Evolutionary conservation across 2,329 filamentous ascomycete species (phyloP).

Genomic region (Trichoderma sp.): DNA sequence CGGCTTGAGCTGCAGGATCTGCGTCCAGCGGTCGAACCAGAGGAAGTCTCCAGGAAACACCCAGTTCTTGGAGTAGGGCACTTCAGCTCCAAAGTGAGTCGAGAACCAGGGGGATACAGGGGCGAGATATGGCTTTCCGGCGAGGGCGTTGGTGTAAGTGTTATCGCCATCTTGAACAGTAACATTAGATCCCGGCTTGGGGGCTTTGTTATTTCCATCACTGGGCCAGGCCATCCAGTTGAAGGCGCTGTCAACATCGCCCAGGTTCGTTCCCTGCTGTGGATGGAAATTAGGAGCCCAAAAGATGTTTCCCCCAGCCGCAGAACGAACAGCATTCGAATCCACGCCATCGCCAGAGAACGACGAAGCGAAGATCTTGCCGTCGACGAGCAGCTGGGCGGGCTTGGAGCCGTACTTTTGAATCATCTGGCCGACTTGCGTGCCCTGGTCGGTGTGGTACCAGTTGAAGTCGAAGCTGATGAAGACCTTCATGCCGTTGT

Average conservation of each 20-base stretch:
- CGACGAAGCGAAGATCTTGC: conserved; percentile 52
- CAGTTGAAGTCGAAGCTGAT: conserved; percentile 58
- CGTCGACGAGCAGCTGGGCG: conserved; percentile 49
- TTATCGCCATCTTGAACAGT: conserved; percentile 42
- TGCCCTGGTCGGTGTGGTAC: conserved; percentile 38
- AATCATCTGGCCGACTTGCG: conserved; percentile 45
- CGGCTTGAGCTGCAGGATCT: conserved; percentile 44
- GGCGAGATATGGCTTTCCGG: conserved; percentile 48
- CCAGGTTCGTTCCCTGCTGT: conserved; percentile 33
- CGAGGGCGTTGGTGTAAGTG: conserved; percentile 36
- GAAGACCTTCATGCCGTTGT: conserved; percentile 51
- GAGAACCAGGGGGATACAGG: conserved; percentile 47
- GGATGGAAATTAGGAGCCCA: conserved; percentile 52
- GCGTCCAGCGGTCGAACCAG: conserved; percentile 58
- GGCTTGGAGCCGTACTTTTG: conserved; percentile 42
- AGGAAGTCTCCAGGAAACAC: conserved; percentile 58
- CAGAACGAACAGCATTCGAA: conserved; percentile 39
- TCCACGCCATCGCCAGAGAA: conserved; percentile 50
- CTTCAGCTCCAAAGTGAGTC: conserved; percentile 43
- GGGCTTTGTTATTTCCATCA: conserved; percentile 49
- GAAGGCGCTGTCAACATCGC: conserved; percentile 45
- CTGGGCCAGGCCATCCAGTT: conserved; percentile 47
- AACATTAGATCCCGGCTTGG: conserved; percentile 38
- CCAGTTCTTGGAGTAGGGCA: conserved; percentile 45
- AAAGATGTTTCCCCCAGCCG: conserved; percentile 44